Base-by-base conservation (phyloP, 2,329 filamentous ascomycete genomes). In the Neoarthrinium moseri region DNA sequence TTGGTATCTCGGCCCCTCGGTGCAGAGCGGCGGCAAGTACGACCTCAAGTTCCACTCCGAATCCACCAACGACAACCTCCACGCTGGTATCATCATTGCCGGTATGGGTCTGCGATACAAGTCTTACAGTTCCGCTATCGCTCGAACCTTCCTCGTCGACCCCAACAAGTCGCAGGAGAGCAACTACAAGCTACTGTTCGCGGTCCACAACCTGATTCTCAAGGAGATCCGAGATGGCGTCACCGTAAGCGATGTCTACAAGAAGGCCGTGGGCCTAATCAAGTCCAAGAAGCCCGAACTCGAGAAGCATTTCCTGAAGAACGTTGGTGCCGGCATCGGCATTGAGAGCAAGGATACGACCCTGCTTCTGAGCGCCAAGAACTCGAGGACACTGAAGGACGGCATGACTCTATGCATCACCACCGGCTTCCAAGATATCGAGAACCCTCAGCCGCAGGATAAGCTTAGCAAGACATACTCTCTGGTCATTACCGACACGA, bases 351-450 rank as follows among this genome's bases (percentile, higher is more conserved):
- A 88, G 57, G 94, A 99, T 63, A 72, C 80, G 3, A 92, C 90
- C 4, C 78, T 99, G 49, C 69, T 94, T 3, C 73, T 99, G 29
- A 97, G 90, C 59, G 87, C 77, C 49, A 99, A 99, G 73, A 97
- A 91, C 64, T 77, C 74, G 22, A 83, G 91, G 42, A 78, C 80
- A 5, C 72, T 99, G 47, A 95, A 92, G 67, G 95, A 97, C 61
- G 95, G 95, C 54, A 99, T 99, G 94, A 99, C 94, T 0, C 77
- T 99, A 11, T 88, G 87, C 59, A 82, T 99, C 57, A 91, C 89
- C 24, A 94, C 92, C 4, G 91, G 92, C 10, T 88, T 99, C 60
- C 86, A 84, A 48, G 91, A 97, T 61, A 81, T 99, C 37, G 85
- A 91, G 60, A 96, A 97, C 61, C 82, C 87, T 10, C 84, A 86